Conservation (phyloP, 139 green algal species). For the Nannochloris sp. region DNA sequence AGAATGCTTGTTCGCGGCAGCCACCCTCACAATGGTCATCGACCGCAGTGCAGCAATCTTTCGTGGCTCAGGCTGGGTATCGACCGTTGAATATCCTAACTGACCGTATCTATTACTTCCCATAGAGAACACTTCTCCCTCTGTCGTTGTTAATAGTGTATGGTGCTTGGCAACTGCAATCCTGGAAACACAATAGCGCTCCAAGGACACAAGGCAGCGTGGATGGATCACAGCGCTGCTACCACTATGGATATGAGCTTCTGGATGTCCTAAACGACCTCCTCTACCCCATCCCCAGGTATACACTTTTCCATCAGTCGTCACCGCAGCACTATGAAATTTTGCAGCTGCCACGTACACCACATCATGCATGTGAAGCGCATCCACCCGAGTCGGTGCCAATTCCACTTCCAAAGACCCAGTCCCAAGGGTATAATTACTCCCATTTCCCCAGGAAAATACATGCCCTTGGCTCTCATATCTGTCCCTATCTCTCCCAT, state of each 20-base stretch:
- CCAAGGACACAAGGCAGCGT: constrained; percentile 33
- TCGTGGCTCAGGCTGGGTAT: constrained; percentile 65
- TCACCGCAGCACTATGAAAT: constrained; percentile 79
- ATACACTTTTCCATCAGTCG: constrained; percentile 51
- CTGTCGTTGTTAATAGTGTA: constrained; percentile 60
- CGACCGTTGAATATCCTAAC: constrained; percentile 57
- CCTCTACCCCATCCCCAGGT: constrained; percentile 83
- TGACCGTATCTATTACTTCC: constrained; percentile 61
- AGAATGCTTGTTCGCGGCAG: constrained; percentile 79
- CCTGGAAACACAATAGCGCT: constrained; percentile 12
- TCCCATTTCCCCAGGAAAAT: constrained; percentile 80
- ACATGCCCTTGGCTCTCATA: constrained; percentile 29
- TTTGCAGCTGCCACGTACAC: constrained; percentile 59
- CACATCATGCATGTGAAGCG: constrained; percentile 33
- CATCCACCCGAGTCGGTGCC: constrained; percentile 50
- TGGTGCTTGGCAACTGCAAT: constrained; percentile 81
- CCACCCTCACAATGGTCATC: constrained; percentile 47
- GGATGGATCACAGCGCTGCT: constrained; percentile 54
- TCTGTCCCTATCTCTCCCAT: constrained; percentile 14
- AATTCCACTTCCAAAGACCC: constrained; percentile 32
- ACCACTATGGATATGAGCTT: constrained; percentile 70
- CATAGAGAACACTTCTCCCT: constrained; percentile 73
- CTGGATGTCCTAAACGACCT: constrained; percentile 76
- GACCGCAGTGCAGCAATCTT: constrained; percentile 38
- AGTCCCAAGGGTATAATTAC: constrained; percentile 90